phyloP scores from a whole-genome alignment of 176 grass and related monocot genomes.

The Thalia dealbata region DNA sequence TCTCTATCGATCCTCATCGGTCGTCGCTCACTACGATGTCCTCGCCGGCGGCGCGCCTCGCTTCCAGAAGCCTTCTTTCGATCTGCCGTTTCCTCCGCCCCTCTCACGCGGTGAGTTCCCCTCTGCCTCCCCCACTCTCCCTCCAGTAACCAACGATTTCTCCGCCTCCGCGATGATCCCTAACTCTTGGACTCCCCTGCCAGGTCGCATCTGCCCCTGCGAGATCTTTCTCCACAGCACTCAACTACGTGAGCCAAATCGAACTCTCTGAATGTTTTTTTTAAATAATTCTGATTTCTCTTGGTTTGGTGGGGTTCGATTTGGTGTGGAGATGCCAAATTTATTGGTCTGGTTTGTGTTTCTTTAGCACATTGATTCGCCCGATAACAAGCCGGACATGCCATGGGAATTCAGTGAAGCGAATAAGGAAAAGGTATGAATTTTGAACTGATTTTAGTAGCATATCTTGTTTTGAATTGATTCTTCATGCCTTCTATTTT shows the following conservation, averaged over 20 bases:
- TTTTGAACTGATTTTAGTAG: background rate
- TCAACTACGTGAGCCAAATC: conserved; percentile 63
- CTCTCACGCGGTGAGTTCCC: conserved; percentile 19
- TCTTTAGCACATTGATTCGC: conserved; percentile 78
- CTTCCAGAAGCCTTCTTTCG: conserved; percentile 42
- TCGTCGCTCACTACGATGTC: conserved; percentile 38
- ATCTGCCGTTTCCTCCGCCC: conserved; percentile 23
- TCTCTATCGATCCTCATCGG: background rate
- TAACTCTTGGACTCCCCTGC: background rate
- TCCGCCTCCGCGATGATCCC: conserved; percentile 2
- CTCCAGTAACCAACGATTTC: background rate
- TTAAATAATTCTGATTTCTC: conserved; percentile 3
- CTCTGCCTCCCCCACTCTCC: background rate
- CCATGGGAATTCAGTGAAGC: conserved; percentile 62
- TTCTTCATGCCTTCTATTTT: background rate
- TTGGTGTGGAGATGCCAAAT: conserved; percentile 7
- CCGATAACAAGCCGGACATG: conserved; percentile 59
- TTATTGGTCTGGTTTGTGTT: conserved; percentile 12
- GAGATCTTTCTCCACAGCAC: conserved; percentile 57
- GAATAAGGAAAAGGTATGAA: conserved; percentile 67
- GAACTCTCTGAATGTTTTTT: background rate
- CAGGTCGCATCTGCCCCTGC: conserved; percentile 26
- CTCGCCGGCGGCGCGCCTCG: conserved; percentile 42
- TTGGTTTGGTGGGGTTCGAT: background rate
- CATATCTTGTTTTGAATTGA: background rate